These are phyloP conservation scores for Schizonepeta tenuifolia DNA, from an alignment of 257 asterid species.

Conservation along the genomic window DNA sequence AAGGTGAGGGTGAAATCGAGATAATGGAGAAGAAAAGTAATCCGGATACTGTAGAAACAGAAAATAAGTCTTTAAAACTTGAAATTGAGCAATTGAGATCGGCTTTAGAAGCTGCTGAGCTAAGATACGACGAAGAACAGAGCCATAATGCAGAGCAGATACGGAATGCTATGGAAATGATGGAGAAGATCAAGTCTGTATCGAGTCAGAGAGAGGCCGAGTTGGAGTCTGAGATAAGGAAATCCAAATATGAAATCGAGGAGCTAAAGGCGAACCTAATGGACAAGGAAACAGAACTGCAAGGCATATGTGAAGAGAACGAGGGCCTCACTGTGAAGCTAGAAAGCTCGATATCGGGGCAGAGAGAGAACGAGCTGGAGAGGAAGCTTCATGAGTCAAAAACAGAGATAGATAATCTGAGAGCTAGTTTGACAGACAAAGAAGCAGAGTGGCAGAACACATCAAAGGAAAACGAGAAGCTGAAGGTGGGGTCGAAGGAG, in stretches of 20 bases:
- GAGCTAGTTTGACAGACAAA: constrained; percentile 50
- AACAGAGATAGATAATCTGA: constrained; percentile 45
- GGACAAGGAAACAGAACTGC: constrained; percentile 92
- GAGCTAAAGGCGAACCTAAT: constrained; percentile 80
- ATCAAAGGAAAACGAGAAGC: constrained; percentile 56
- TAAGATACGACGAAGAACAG: constrained; percentile 60
- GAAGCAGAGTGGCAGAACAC: constrained; percentile 53
- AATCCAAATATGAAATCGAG: constrained; percentile 57
- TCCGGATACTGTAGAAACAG: constrained; percentile 40
- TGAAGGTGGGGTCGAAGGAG: constrained; percentile 49
- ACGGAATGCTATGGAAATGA: constrained; percentile 51
- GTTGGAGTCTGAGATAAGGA: constrained; percentile 50
- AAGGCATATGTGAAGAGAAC: constrained; percentile 85
- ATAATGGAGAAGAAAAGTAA: constrained; percentile 16
- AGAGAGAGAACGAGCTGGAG: constrained; percentile 50
- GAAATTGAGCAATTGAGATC: constrained; percentile 59
- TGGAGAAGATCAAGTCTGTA: constrained; percentile 57
- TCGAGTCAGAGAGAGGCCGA: constrained; percentile 56
- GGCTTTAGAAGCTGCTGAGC: constrained; percentile 72
- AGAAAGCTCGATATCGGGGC: constrained; percentile 39
- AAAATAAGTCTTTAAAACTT: constrained; percentile 48
- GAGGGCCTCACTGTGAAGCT: constrained; percentile 56
- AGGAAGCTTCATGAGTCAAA: constrained; percentile 51
- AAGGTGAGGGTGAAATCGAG: constrained; percentile 15
- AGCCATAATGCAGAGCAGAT: constrained; percentile 46